These are phyloP conservation scores for Gossypium ekmanianum DNA, from an alignment of 345 rosid species.

Conservation along the genomic window DNA sequence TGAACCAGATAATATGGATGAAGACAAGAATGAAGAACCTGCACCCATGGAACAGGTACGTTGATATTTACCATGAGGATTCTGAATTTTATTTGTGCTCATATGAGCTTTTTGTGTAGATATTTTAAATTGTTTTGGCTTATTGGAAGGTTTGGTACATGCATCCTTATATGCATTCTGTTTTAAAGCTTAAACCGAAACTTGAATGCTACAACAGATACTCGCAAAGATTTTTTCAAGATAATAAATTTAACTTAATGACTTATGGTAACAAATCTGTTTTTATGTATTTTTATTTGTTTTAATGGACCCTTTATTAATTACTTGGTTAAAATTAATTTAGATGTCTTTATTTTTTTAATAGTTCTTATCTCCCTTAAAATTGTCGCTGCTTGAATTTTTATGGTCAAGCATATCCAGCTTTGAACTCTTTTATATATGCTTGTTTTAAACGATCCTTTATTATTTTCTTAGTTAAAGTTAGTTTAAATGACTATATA, in stretches of 20 bases:
- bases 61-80: not conserved
- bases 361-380: not conserved
- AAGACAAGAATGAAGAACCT: slow-evolving; percentile 44
- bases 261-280: not conserved
- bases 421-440: not conserved
- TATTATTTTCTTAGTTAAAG: not conserved
- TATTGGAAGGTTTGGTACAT: not conserved
- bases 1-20: slow-evolving; percentile 29
- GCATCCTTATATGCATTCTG: not conserved
- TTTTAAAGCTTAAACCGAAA: not conserved
- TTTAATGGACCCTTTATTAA: not conserved
- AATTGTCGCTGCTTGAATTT: not conserved
- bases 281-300: not conserved
- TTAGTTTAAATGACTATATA: not conserved
- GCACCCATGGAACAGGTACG: slow-evolving; percentile 71
- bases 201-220: not conserved
- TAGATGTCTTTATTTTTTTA: not conserved
- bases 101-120: not conserved
- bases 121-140: not conserved
- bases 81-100: not conserved
- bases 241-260: not conserved
- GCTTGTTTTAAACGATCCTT: not conserved
- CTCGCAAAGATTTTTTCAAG: not conserved
- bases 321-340: not conserved
- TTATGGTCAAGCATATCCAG: not conserved